phyloP scores from a whole-genome alignment of 768 basidiomycete genomes.

The Vararia minispora region DNA sequence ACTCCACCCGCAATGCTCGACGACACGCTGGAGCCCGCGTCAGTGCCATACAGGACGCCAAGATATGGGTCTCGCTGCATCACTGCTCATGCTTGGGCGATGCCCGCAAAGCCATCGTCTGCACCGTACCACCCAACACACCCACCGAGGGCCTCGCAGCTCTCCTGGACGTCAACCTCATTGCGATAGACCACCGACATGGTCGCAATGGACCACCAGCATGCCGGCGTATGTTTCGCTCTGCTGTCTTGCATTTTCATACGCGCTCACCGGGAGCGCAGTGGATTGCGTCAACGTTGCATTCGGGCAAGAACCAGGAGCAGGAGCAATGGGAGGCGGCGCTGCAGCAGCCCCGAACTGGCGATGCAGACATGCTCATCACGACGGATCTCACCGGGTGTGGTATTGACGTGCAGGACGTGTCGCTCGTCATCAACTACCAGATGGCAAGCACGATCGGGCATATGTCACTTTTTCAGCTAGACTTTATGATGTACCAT shows the following conservation, averaged over 20 bases:
- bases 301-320: constrained; percentile 95
- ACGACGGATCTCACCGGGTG: constrained; percentile 96
- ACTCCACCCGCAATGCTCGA: too few species aligned
- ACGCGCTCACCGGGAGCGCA: constrained; percentile 19
- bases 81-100: too few species aligned
- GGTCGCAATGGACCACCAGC: constrained; percentile 86
- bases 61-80: too few species aligned
- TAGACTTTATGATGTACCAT: too few species aligned
- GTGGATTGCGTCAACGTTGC: constrained; percentile 87
- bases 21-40: too few species aligned
- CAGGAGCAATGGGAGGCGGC: constrained; percentile 93
- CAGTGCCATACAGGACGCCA: too few species aligned
- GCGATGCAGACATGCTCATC: constrained; percentile 79
- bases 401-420: constrained; percentile 96
- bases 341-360: constrained; percentile 71
- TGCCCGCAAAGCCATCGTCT: too few species aligned
- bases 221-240: constrained; percentile 56
- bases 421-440: constrained; percentile 89
- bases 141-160: too few species aligned
- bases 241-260: neutral
- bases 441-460: constrained; percentile 95
- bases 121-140: too few species aligned
- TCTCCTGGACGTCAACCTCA: too few species aligned
- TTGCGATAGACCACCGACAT: constrained; percentile 99
- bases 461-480: too few species aligned